Percentiles rank a stretch among this genome's conserved stretches.
Evolutionary conservation across 108 stramenopile species (phyloP).

Genomic region (Nitzschia palea): DNA sequence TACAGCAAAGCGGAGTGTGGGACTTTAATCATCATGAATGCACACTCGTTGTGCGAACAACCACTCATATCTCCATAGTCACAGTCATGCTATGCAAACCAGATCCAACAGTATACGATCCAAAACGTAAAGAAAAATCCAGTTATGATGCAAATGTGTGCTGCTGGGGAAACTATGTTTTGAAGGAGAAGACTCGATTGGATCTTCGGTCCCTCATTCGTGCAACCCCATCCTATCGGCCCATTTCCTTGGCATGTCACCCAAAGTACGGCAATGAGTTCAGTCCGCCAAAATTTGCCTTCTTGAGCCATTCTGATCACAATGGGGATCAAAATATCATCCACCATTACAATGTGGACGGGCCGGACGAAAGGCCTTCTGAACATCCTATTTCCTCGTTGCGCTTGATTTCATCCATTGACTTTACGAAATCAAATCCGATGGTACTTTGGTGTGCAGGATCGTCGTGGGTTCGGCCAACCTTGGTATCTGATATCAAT

Average conservation of each 20-base stretch:
- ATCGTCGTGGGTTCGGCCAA: slow-evolving; percentile 46
- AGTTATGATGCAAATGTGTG: not conserved
- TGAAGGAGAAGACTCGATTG: slow-evolving; percentile 49
- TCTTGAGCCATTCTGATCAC: slow-evolving; percentile 25
- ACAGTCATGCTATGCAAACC: slow-evolving; percentile 1
- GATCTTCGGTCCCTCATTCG: slow-evolving; percentile 45
- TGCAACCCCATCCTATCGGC: slow-evolving; percentile 46
- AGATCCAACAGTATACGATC: not conserved
- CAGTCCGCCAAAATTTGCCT: slow-evolving; percentile 49
- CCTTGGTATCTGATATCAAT: slow-evolving; percentile 6
- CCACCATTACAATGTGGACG: slow-evolving; percentile 16
- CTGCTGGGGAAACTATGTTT: slow-evolving; percentile 39
- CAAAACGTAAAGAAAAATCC: not conserved
- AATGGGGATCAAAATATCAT: slow-evolving; percentile 23
- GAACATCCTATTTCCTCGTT: slow-evolving; percentile 44
- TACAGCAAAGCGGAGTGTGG: slow-evolving; percentile 51
- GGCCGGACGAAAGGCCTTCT: slow-evolving; percentile 1
- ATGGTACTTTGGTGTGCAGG: slow-evolving; percentile 61
- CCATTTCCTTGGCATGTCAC: slow-evolving; percentile 50
- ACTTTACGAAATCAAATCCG: slow-evolving; percentile 47
- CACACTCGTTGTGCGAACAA: slow-evolving; percentile 41
- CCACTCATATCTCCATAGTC: slow-evolving; percentile 45
- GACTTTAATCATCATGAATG: slow-evolving; percentile 13
- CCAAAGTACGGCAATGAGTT: slow-evolving; percentile 52
- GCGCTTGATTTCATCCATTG: slow-evolving; percentile 35